Percentiles rank a stretch among this genome's conserved stretches.
These are phyloP conservation scores for Eucalyptus caleyi DNA, from an alignment of 345 rosid species.

Conservation along the genomic window DNA sequence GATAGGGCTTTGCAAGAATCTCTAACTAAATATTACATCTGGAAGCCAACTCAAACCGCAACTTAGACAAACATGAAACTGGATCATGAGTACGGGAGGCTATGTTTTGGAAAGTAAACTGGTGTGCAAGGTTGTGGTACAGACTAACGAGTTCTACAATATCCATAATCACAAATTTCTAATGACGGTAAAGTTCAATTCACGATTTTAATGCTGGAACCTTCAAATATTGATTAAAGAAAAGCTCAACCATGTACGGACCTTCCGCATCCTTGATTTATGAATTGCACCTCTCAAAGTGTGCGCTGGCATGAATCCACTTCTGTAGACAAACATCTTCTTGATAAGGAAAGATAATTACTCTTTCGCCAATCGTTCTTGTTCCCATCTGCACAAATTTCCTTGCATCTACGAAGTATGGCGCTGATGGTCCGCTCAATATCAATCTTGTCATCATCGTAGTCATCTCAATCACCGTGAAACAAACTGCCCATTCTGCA, in stretches of 20 bases:
- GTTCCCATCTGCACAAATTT: constrained; percentile 45
- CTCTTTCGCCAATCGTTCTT: constrained; percentile 40
- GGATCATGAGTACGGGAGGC: too few relatives aligned
- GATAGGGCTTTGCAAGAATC: not conserved
- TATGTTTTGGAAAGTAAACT: not conserved
- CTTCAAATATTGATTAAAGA: not conserved
- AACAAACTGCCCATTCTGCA: constrained; percentile 43
- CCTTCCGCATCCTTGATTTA: constrained; percentile 90
- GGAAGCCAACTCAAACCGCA: not conserved
- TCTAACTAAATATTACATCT: not conserved
- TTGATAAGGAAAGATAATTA: constrained; percentile 61
- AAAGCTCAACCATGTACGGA: not conserved
- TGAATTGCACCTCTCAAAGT: constrained; percentile 61
- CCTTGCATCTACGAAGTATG: constrained; percentile 66
- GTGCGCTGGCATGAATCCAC: constrained; percentile 56
- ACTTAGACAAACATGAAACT: too few relatives aligned
- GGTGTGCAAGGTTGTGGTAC: not conserved
- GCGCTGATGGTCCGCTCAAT: constrained; percentile 66
- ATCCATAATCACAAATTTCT: not conserved
- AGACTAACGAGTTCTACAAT: not conserved
- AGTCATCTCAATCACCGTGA: constrained; percentile 16
- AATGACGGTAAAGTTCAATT: not conserved
- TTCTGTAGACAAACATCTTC: constrained; percentile 54
- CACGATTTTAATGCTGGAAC: not conserved
- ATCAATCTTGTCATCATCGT: constrained; percentile 31